phyloP scores from a whole-genome alignment of 805 yeast species.

The Candida wancherniae region DNA sequence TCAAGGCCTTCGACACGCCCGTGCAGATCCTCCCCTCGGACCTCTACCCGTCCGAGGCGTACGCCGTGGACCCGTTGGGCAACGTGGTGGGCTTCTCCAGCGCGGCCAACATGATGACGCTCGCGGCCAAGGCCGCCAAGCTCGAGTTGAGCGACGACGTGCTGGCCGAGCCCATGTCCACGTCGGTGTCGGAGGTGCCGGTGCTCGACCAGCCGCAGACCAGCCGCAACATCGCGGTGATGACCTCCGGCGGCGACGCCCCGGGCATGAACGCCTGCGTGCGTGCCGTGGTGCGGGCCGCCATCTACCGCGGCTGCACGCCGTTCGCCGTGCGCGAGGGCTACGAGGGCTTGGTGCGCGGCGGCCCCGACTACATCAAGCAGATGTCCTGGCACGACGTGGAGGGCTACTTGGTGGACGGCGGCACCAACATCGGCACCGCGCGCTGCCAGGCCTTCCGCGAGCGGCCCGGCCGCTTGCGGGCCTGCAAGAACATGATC shows the following conservation, averaged over 20 bases:
- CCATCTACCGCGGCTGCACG: conserved; percentile 60
- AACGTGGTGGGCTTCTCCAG: conserved; percentile 75
- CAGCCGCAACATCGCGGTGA: conserved; percentile 57
- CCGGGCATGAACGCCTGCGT: conserved; percentile 81
- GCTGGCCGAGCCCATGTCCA: conserved; percentile 9
- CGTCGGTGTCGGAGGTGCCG: conserved; percentile 9
- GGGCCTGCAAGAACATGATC: conserved; percentile 62
- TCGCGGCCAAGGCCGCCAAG: conserved; percentile 40
- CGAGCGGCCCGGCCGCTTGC: conserved; percentile 60
- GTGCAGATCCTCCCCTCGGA: conserved; percentile 68
- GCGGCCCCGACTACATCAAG: conserved; percentile 51
- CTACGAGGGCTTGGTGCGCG: conserved; percentile 65
- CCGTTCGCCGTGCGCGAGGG: conserved; percentile 71
- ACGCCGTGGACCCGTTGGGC: conserved; percentile 80
- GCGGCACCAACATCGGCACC: conserved; percentile 78
- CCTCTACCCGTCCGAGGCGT: conserved; percentile 64
- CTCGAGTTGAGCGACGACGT: conserved; percentile 10
- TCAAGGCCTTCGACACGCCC: conserved; percentile 27
- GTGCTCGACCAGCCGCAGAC: conserved; percentile 1
- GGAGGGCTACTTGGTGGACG: conserved; percentile 61
- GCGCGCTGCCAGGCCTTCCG: conserved; percentile 68
- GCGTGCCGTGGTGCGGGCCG: conserved; percentile 65
- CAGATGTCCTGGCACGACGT: conserved; percentile 73
- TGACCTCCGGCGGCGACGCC: conserved; percentile 82
- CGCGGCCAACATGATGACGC: conserved; percentile 50